Evolutionary conservation across 169 alveolate genomes (phyloP).

Genomic region (Eimeria praecox): DNA sequence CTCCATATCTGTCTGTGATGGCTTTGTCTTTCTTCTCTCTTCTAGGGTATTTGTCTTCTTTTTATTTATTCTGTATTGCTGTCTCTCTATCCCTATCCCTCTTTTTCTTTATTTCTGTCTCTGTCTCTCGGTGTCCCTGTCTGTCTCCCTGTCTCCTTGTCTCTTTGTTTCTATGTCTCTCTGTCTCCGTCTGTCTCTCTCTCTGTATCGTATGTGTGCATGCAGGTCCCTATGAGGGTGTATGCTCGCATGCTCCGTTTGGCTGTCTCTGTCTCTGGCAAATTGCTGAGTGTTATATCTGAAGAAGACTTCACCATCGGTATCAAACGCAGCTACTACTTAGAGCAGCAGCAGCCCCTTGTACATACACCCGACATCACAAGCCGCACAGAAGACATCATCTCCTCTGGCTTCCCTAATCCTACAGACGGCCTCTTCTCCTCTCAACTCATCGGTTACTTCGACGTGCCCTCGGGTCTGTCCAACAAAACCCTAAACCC

Average conservation of each 20-base stretch:
- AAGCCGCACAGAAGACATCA: conserved; percentile 6
- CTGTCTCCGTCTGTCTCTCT: background rate
- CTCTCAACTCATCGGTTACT: conserved; percentile 51
- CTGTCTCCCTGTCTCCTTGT: background rate
- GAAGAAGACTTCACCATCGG: conserved; percentile 51
- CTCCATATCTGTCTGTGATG: background rate
- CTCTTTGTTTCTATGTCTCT: background rate
- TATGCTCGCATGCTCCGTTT: conserved; percentile 48
- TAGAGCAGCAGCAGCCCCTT: conserved; percentile 14
- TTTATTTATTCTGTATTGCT: background rate
- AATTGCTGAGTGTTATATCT: background rate
- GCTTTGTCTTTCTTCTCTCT: background rate
- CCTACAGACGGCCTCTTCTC: conserved; percentile 41
- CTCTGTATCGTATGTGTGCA: background rate
- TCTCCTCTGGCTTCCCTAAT: conserved; percentile 45
- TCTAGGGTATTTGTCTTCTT: background rate
- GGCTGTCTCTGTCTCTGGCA: conserved; percentile 30
- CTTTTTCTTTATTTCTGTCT: background rate
- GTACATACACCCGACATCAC: conserved; percentile 40
- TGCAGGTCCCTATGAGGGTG: conserved; percentile 63
- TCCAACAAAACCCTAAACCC: conserved; percentile 7
- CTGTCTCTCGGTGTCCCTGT: background rate
- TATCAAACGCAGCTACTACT: conserved; percentile 35
- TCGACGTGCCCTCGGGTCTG: conserved; percentile 25
- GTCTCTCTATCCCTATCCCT: background rate